Evolutionary conservation across 192 early-diverging fungal species (phyloP), one percentile per base, ranked within the genome.

Genomic region (Anaeromyces robustus): DNA sequence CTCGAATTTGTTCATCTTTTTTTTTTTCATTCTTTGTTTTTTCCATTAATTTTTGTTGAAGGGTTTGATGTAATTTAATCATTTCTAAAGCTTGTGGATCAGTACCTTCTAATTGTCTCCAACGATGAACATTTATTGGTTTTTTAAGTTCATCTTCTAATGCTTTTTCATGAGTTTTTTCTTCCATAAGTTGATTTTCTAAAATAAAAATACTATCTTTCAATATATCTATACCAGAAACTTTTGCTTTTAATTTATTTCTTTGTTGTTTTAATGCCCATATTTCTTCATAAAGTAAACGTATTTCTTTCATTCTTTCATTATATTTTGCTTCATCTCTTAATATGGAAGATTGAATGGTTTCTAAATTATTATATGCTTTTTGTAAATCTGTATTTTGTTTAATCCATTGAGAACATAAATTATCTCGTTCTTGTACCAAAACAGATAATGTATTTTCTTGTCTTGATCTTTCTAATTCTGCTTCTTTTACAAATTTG

Each of bases 401-500:
- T 34, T 87, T 79, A 31, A 92, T 86, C 34, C 90, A 84, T 79
- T 92, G 90, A 30, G 88, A 79, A 79, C 82, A 84, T 29, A 92
- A 82, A 78, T 89, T 87, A 83, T 92, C 90, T 0, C 90, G 84
- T 79, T 92, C 90, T 77, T 83, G 86, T 77, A 92, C 83, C 13
- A 92, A 80, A n/a, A 89, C 84, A 77, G 87, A 83, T 28, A 92
- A 81, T 4, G 90, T 89, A 77, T 88, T 90, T 82, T 92, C 88
- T 79, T 92, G 90, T 52, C 90, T 78, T 17, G 86, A 81, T 77
- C 86, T 78, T 81, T 92, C 88, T 30, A 87, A 81, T 79, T 92
- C 90, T 29, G 90, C 90, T 78, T 92, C 90, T 78, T 91, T 90
- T 30, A 92, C 90, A 84, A 91, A 90, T 80, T 92, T 89, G 78